A percentile compares a stretch with the other conserved stretches of the same genome.
phyloP scores from a whole-genome alignment of 495 filamentous ascomycete genomes.

The Aspergillus bridgeri region DNA sequence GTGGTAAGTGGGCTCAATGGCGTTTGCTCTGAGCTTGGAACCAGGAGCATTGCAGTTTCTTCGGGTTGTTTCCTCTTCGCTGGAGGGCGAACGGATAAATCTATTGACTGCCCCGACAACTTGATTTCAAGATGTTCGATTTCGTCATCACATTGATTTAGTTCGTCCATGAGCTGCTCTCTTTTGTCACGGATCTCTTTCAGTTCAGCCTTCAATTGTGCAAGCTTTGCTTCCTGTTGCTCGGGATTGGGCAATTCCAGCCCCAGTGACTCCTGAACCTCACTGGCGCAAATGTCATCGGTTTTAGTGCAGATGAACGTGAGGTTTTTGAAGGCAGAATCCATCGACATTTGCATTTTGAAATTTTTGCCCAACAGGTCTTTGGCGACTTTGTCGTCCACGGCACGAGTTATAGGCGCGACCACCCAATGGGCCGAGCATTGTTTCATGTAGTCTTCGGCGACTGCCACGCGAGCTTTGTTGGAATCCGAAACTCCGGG shows the following conservation, averaged over 20 bases:
- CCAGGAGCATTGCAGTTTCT: constrained; percentile 26
- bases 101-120: too few species aligned
- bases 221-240: constrained; percentile 25
- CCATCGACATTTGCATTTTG: constrained; percentile 62
- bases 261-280: constrained; percentile 45
- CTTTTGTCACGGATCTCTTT: constrained; percentile 24
- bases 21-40: too few species aligned
- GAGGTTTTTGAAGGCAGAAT: constrained; percentile 52
- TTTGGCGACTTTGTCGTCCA: constrained; percentile 64
- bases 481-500: constrained; percentile 66
- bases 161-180: constrained; percentile 32
- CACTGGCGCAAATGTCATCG: constrained; percentile 59
- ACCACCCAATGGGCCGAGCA: constrained; percentile 51
- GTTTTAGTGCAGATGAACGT: constrained; percentile 69
- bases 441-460: constrained; percentile 58
- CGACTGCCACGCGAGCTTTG: constrained; percentile 58
- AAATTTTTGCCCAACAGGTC: constrained; percentile 58
- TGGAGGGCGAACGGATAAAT: background rate
- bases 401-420: constrained; percentile 60
- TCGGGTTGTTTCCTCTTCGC: constrained; percentile 24
- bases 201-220: background rate
- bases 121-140: constrained; percentile 28
- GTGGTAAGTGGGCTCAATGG: too few species aligned
- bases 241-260: constrained; percentile 20
- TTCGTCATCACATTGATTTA: constrained; percentile 26